Conservation (phyloP, 2,329 filamentous ascomycete genomes). For the Eurotiales sp. region DNA sequence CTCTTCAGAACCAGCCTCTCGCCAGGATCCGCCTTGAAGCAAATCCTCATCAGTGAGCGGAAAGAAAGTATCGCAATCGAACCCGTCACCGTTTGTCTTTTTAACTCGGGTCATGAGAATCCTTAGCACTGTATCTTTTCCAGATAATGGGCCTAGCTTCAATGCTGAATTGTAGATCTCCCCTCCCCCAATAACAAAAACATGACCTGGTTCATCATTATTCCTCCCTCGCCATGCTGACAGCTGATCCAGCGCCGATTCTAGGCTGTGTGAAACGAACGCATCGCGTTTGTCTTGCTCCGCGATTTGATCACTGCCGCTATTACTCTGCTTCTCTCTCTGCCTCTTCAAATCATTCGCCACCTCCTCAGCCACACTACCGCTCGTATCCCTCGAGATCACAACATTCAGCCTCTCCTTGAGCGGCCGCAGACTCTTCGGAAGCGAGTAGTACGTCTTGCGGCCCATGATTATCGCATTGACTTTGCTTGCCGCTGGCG, state of each 20-base stretch:
- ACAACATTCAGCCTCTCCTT: slow-evolving; percentile 78
- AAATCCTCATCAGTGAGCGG: slow-evolving; percentile 34
- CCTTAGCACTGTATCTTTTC: slow-evolving; percentile 21
- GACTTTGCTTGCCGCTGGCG: slow-evolving; percentile 11
- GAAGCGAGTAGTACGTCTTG: slow-evolving; percentile 94
- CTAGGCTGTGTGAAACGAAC: slow-evolving; percentile 57
- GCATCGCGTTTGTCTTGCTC: slow-evolving; percentile 25
- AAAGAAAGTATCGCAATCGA: slow-evolving; percentile 49
- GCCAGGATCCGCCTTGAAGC: slow-evolving; percentile 28
- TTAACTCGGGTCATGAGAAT: slow-evolving; percentile 41
- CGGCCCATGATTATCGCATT: slow-evolving; percentile 96
- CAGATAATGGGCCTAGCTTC: slow-evolving; percentile 16
- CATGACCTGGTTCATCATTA: slow-evolving; percentile 45
- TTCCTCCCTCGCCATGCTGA: no score
- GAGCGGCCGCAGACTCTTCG: slow-evolving; percentile 71
- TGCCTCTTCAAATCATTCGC: slow-evolving; percentile 32
- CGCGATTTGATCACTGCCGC: slow-evolving; percentile 14
- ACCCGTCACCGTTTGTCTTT: slow-evolving; percentile 23
- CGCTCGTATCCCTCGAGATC: slow-evolving; percentile 53
- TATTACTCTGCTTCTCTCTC: slow-evolving; percentile 18
- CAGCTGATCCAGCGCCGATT: slow-evolving; percentile 51
- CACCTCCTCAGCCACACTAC: slow-evolving; percentile 29
- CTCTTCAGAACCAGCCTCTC: slow-evolving; percentile 30
- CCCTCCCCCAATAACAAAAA: slow-evolving; percentile 87
- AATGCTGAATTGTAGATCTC: slow-evolving; percentile 78